Conservation (phyloP, 108 stramenopile genomes). For the Cyclotella baltica region DNA sequence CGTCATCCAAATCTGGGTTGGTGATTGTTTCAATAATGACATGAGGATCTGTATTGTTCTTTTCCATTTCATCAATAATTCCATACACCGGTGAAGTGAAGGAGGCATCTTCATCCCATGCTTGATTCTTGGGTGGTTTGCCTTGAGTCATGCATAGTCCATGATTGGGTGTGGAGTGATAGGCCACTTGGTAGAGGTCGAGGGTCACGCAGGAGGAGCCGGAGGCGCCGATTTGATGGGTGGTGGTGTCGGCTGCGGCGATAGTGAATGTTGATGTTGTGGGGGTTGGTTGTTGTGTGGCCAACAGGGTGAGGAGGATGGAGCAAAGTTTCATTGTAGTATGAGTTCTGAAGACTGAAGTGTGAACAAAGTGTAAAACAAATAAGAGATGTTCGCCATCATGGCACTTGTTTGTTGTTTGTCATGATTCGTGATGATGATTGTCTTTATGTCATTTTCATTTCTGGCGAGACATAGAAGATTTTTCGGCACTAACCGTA, state of each 20-base stretch:
- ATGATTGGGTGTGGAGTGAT: slow-evolving; percentile 17
- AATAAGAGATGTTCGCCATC: too few relatives aligned
- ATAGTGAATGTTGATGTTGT: slow-evolving; percentile 13
- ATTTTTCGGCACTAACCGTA: too few relatives aligned
- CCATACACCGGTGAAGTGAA: slow-evolving; percentile 9
- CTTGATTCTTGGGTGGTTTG: slow-evolving; percentile 3
- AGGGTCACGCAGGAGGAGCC: slow-evolving; percentile 9
- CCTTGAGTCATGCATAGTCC: slow-evolving; percentile 22
- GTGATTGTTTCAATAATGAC: slow-evolving; percentile 23
- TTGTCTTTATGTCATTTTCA: too few relatives aligned
- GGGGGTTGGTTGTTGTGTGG: too few relatives aligned
- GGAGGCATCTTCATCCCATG: background rate
- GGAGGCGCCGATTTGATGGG: slow-evolving; percentile 23
- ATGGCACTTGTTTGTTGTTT: too few relatives aligned
- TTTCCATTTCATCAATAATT: background rate
- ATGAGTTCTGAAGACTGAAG: too few relatives aligned
- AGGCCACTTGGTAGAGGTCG: background rate
- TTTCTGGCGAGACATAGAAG: too few relatives aligned
- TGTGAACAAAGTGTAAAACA: too few relatives aligned
- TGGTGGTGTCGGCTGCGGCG: slow-evolving; percentile 13
- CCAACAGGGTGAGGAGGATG: too few relatives aligned
- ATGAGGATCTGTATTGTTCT: slow-evolving; percentile 16
- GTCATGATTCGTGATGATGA: too few relatives aligned
- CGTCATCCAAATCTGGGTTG: slow-evolving; percentile 11
- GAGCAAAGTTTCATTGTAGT: too few relatives aligned